phyloP scores from a whole-genome alignment of 768 basidiomycete species.

The Boletus rubropictus region DNA sequence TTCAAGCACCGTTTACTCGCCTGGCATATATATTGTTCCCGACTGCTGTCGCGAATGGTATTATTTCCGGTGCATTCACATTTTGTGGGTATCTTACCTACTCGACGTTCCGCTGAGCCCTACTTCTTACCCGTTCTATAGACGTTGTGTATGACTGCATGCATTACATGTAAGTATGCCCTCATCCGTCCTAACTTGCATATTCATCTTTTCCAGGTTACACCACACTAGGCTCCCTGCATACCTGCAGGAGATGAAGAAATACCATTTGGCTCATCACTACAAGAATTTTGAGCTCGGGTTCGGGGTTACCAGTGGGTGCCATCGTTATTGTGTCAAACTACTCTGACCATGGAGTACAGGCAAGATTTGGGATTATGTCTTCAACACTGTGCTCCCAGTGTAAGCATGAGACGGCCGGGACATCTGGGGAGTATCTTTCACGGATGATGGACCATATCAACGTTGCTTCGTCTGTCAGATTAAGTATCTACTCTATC shows the following conservation, averaged over 20 bases:
- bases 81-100: conserved; percentile 51
- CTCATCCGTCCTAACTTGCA: not conserved
- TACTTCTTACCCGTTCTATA: conserved; percentile 26
- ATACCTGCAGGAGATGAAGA: conserved; percentile 90
- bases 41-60: conserved; percentile 77
- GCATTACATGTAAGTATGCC: conserved; percentile 77
- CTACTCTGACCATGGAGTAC: conserved; percentile 2
- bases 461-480: conserved; percentile 7
- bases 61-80: conserved; percentile 72
- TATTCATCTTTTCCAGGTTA: conserved; percentile 38
- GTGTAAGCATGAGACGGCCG: conserved; percentile 35
- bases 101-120: not conserved
- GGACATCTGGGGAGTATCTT: not conserved
- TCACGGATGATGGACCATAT: not conserved
- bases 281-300: conserved; percentile 98
- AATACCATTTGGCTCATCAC: conserved; percentile 95
- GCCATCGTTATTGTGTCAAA: not conserved
- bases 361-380: conserved; percentile 92
- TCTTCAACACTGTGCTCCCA: conserved; percentile 78
- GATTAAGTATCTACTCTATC: conserved; percentile 9
- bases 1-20: conserved; percentile 82
- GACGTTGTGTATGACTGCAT: conserved; percentile 83
- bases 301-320: conserved; percentile 89
- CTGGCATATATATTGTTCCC: conserved; percentile 84
- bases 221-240: conserved; percentile 84